phyloP scores from a whole-genome alignment of 1,284 basidiomycete species.

The Hypsizygus ulmarius region DNA sequence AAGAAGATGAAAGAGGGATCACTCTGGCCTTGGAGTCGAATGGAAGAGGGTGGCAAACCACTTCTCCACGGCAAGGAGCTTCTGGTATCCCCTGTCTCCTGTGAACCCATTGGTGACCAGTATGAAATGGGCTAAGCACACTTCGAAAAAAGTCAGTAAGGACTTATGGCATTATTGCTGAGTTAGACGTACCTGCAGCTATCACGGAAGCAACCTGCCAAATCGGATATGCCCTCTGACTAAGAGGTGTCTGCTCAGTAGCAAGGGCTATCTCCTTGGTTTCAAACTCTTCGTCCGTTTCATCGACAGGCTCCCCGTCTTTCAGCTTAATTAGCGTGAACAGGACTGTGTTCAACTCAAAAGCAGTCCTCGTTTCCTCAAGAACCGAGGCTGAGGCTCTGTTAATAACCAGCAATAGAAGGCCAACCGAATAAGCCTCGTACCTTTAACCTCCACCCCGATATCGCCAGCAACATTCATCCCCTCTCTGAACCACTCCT shows the following conservation, averaged over 20 bases:
- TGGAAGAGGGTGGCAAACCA: conserved; percentile 31
- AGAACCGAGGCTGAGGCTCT: conserved; percentile 42
- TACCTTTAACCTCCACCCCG: conserved; percentile 55
- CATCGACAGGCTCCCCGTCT: background rate
- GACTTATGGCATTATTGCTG: background rate
- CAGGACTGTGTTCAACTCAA: conserved; percentile 65
- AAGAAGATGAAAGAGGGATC: background rate
- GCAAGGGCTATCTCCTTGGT: conserved; percentile 15
- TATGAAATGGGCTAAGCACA: conserved; percentile 50
- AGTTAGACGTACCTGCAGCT: conserved; percentile 35
- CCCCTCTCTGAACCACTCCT: conserved; percentile 73
- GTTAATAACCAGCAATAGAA: conserved; percentile 6
- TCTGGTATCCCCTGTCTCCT: conserved; percentile 44
- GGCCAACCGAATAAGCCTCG: conserved; percentile 2
- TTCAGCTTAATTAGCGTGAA: conserved; percentile 46
- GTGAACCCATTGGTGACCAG: conserved; percentile 51
- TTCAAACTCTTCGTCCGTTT: conserved; percentile 5
- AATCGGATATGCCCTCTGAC: conserved; percentile 30
- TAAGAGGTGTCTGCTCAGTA: conserved; percentile 16
- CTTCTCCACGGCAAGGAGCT: conserved; percentile 40
- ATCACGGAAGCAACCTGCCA: conserved; percentile 45
- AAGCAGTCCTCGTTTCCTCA: conserved; percentile 67
- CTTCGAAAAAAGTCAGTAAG: conserved; percentile 19
- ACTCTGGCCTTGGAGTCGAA: no score
- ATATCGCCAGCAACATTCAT: conserved; percentile 67